Evolutionary conservation across 2,329 filamentous ascomycete species (phyloP).

Genomic region (Fusarium xylarioides): DNA sequence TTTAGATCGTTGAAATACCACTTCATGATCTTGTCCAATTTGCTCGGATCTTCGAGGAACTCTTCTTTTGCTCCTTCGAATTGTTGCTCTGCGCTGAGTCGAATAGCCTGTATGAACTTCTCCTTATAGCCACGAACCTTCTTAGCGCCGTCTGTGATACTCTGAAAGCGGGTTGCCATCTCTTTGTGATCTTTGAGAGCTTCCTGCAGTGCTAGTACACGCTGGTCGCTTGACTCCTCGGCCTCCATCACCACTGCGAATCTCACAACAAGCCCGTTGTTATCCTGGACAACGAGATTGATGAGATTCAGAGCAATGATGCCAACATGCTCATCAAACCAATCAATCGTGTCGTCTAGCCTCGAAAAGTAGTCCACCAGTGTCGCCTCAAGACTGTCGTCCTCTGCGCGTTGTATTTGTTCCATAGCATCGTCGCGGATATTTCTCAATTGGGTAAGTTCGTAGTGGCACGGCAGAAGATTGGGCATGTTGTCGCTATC

Average conservation of each 20-base stretch:
- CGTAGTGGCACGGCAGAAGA: slow-evolving; percentile 87
- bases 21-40: slow-evolving; percentile 85
- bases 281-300: slow-evolving; percentile 83
- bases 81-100: slow-evolving; percentile 75
- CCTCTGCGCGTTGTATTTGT: slow-evolving; percentile 83
- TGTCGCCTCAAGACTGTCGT: slow-evolving; percentile 79
- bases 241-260: slow-evolving; percentile 92
- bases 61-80: slow-evolving; percentile 76
- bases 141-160: slow-evolving; percentile 92
- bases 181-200: slow-evolving; percentile 96
- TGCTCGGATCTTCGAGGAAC: slow-evolving; percentile 84
- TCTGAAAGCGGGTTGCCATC: slow-evolving; percentile 91
- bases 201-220: slow-evolving; percentile 89
- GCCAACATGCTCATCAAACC: slow-evolving; percentile 96
- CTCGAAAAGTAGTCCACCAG: slow-evolving; percentile 89
- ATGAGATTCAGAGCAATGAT: slow-evolving; percentile 90
- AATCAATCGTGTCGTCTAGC: slow-evolving; percentile 86
- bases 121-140: slow-evolving; percentile 95
- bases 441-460: slow-evolving; percentile 89
- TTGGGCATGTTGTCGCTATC: slow-evolving; percentile 93
- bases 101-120: slow-evolving; percentile 86
- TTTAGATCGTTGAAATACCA: slow-evolving; percentile 99
- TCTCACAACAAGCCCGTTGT: slow-evolving; percentile 88
- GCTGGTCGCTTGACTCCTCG: slow-evolving; percentile 95
- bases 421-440: slow-evolving; percentile 97